These are phyloP conservation scores for Aspergillus ibericus DNA, from an alignment of 2,329 filamentous ascomycete species.

Conservation along the genomic window DNA sequence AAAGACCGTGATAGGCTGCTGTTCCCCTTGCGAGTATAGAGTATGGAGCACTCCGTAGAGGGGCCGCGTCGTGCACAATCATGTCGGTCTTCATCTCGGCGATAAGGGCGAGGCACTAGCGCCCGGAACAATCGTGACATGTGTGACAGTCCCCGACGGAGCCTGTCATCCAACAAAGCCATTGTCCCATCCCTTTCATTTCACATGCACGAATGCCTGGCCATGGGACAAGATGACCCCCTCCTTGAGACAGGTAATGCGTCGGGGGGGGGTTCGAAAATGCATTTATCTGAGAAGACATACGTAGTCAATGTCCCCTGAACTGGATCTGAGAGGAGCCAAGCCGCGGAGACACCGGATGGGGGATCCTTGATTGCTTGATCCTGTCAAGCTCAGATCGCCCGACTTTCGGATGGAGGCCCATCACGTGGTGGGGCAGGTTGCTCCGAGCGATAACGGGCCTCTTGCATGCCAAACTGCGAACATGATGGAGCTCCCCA, in stretches of 20 bases:
- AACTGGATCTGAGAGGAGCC: background rate
- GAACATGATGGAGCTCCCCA: background rate
- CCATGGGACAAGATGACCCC: background rate
- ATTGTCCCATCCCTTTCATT: background rate
- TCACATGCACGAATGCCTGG: background rate
- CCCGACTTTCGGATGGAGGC: background rate
- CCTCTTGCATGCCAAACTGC: background rate
- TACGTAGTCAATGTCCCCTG: background rate
- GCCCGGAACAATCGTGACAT: background rate
- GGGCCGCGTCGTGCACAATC: background rate
- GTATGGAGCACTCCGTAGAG: background rate
- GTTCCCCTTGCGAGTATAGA: no score
- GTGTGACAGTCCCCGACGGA: no score
- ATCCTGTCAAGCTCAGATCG: slow-evolving; percentile 5
- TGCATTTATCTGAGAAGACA: background rate
- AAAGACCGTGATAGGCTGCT: background rate
- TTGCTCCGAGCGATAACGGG: background rate
- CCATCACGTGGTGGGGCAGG: background rate
- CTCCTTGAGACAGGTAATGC: background rate
- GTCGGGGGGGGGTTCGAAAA: background rate
- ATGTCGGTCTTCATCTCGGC: background rate
- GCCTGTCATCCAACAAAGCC: background rate
- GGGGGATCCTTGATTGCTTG: slow-evolving; percentile 1
- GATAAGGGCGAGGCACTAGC: background rate
- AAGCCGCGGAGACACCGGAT: background rate